Conservation (phyloP, 2,329 filamentous ascomycete genomes). For the Pyrenophora graminea region DNA sequence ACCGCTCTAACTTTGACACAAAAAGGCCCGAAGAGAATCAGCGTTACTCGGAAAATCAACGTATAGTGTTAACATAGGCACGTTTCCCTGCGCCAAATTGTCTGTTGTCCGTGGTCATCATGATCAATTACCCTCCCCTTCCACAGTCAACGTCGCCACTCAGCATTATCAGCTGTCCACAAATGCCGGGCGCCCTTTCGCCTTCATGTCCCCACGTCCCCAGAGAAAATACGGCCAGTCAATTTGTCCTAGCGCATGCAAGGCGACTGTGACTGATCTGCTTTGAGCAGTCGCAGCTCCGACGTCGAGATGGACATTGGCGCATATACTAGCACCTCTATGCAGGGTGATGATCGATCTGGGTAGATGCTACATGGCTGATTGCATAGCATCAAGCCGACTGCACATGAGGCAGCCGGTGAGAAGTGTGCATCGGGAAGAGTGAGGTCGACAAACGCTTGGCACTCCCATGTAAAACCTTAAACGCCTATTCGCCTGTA, state of each 20-base stretch:
- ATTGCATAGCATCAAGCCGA: constrained; percentile 12
- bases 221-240: background rate
- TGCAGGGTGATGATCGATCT: constrained; percentile 20
- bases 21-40: constrained; percentile 2
- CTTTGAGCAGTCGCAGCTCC: constrained; percentile 2
- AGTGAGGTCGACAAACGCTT: constrained; percentile 15
- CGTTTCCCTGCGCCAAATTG: background rate
- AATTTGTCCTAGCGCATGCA: constrained; percentile 5
- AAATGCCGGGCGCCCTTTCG: background rate
- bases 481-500: constrained; percentile 5
- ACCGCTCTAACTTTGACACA: background rate
- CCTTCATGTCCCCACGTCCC: background rate
- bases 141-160: background rate
- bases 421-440: constrained; percentile 8
- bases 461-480: constrained; percentile 3
- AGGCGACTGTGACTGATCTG: constrained; percentile 9
- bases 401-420: constrained; percentile 9
- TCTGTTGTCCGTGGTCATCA: background rate
- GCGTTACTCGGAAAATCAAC: background rate
- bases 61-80: background rate
- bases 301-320: constrained; percentile 16
- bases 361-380: constrained; percentile 2
- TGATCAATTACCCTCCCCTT: background rate
- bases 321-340: constrained; percentile 4
- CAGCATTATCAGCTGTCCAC: background rate